phyloP scores from a whole-genome alignment of 257 asterid species.

The Solanum clarkiae region DNA sequence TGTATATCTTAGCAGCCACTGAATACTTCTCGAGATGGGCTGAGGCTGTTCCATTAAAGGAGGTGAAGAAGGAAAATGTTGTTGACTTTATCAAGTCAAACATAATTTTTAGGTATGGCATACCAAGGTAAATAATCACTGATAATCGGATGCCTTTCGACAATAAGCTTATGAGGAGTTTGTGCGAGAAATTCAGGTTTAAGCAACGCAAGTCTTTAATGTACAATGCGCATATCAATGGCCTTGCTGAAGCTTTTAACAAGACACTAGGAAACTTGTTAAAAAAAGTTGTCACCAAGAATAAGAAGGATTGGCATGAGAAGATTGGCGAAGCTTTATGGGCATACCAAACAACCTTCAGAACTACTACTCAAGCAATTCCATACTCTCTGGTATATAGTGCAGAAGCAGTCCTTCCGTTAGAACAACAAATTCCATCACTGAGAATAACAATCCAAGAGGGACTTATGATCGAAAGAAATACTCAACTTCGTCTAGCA shows the following conservation, averaged over 20 bases:
- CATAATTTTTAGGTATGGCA: not conserved
- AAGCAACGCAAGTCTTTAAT: too few relatives aligned
- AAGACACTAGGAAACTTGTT: not conserved
- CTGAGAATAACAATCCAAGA: too few relatives aligned
- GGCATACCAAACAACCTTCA: not conserved
- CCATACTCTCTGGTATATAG: too few relatives aligned
- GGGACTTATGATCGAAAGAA: too few relatives aligned
- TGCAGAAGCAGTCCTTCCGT: too few relatives aligned
- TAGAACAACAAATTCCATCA: too few relatives aligned
- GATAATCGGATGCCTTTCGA: too few relatives aligned
- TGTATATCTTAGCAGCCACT: too few relatives aligned
- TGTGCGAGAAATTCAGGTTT: too few relatives aligned
- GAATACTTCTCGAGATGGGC: not conserved
- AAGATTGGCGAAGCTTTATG: not conserved
- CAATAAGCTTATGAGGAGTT: too few relatives aligned
- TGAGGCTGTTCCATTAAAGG: not conserved
- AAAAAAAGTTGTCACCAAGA: not conserved
- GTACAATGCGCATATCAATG: not conserved
- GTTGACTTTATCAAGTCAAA: not conserved
- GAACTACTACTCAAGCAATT: too few relatives aligned
- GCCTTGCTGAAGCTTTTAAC: not conserved
- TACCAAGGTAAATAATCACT: not conserved
- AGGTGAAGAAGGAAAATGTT: not conserved
- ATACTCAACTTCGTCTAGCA: too few relatives aligned
- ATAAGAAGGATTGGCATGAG: not conserved